phyloP scores from a whole-genome alignment of 2,329 filamentous ascomycete genomes.

The Neospermospora avenae region DNA sequence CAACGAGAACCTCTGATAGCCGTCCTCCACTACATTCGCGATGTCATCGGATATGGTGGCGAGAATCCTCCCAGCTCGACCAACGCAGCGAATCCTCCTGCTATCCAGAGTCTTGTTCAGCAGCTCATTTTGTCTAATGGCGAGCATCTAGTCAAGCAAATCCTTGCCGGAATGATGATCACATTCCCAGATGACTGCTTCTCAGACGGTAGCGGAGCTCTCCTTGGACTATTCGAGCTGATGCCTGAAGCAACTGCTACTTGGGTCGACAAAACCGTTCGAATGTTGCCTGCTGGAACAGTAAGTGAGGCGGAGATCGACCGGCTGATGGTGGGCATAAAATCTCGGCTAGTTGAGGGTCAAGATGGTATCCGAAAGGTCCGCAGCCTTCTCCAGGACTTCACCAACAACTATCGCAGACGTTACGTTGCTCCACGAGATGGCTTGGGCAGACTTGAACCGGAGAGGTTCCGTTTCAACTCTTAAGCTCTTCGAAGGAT shows the following conservation, averaged over 20 bases:
- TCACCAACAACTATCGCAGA: conserved; percentile 90
- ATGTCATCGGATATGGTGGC: conserved; percentile 84
- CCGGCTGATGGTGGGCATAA: conserved; percentile 75
- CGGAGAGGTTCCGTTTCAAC: conserved; percentile 77
- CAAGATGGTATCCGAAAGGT: conserved; percentile 67
- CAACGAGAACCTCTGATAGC: conserved; percentile 90
- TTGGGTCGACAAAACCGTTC: conserved; percentile 83
- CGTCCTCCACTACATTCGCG: conserved; percentile 87
- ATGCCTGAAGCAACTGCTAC: conserved; percentile 72
- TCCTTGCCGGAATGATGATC: conserved; percentile 98
- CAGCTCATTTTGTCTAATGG: conserved; percentile 68
- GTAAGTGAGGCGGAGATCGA: conserved; percentile 78
- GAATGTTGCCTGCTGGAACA: conserved; percentile 77
- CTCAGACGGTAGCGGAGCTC: conserved; percentile 87
- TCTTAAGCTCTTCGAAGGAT: conserved; percentile 22
- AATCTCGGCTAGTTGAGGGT: conserved; percentile 69
- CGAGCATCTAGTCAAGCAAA: conserved; percentile 77
- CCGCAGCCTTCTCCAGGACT: conserved; percentile 84
- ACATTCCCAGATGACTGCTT: conserved; percentile 96
- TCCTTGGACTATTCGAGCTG: conserved; percentile 85
- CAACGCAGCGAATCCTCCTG: conserved; percentile 59
- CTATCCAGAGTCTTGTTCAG: conserved; percentile 71
- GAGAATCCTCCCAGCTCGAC: conserved; percentile 64
- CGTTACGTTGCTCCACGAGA: conserved; percentile 94
- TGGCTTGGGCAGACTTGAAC: conserved; percentile 82